Evolutionary conservation across 2,329 filamentous ascomycete genomes (phyloP).

Genomic region (Aspergillus texensis): DNA sequence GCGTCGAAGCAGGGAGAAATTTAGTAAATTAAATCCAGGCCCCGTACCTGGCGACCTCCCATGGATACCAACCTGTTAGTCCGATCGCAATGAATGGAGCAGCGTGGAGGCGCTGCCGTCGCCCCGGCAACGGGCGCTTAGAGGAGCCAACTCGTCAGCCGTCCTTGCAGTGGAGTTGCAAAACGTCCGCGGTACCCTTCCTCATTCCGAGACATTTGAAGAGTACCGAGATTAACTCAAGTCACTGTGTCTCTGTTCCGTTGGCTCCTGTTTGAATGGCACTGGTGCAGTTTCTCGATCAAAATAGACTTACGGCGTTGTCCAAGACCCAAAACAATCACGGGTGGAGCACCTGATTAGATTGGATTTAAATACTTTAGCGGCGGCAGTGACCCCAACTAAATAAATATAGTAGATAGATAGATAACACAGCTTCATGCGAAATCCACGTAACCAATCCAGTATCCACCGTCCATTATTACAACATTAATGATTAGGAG

Average conservation of each 20-base stretch:
- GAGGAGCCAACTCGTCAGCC: background rate
- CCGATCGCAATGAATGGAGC: slow-evolving; percentile 6
- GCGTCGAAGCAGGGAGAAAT: background rate
- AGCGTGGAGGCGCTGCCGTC: slow-evolving; percentile 1
- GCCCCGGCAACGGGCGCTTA: slow-evolving; percentile 2
- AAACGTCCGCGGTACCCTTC: background rate
- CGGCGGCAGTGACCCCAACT: background rate
- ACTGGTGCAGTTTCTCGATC: background rate
- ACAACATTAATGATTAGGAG: background rate
- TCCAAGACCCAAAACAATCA: background rate
- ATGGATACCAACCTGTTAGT: slow-evolving; percentile 4
- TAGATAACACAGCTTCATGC: background rate
- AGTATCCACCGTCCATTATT: background rate
- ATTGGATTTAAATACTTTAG: background rate
- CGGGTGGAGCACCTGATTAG: slow-evolving; percentile 5
- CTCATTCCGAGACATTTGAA: background rate
- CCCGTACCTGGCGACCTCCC: background rate
- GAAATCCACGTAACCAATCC: background rate
- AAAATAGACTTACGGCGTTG: background rate
- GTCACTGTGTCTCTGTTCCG: background rate
- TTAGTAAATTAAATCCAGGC: slow-evolving; percentile 1
- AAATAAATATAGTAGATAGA: background rate
- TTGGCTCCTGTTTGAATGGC: background rate
- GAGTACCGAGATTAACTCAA: background rate
- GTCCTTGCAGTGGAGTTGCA: background rate